A percentile compares a stretch with the other conserved stretches of the same genome.
phyloP scores from a whole-genome alignment of 2,329 filamentous ascomycete species.

The Calonectria hawksworthii region DNA sequence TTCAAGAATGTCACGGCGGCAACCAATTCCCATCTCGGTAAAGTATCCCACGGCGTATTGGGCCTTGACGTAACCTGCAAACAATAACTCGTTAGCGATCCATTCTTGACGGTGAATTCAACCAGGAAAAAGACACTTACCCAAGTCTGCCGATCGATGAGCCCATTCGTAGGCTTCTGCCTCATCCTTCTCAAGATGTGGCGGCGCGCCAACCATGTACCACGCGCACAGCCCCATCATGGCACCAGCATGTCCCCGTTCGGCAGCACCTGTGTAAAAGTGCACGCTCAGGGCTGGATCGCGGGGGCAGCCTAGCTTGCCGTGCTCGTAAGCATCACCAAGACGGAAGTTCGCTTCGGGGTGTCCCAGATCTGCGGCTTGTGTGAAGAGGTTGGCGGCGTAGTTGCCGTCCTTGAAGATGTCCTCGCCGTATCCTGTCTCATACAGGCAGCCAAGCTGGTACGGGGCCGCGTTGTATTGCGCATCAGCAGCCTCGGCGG shows the following conservation, averaged over 20 bases:
- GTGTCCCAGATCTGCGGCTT: slow-evolving; percentile 93
- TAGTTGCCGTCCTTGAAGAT: slow-evolving; percentile 93
- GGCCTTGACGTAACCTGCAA: slow-evolving; percentile 76
- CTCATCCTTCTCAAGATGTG: slow-evolving; percentile 94
- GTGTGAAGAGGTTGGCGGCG: slow-evolving; percentile 93
- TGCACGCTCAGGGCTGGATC: slow-evolving; percentile 96
- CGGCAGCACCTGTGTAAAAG: slow-evolving; percentile 95
- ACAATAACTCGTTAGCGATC: slow-evolving; percentile 28
- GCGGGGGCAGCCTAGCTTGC: slow-evolving; percentile 85
- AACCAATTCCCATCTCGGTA: slow-evolving; percentile 98
- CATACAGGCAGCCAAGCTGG: slow-evolving; percentile 89
- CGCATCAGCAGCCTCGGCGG: slow-evolving; percentile 86
- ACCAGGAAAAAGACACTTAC: slow-evolving; percentile 66
- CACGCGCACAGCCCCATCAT: slow-evolving; percentile 99
- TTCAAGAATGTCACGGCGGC: slow-evolving; percentile 92
- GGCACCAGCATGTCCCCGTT: slow-evolving; percentile 83
- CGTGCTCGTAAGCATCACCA: slow-evolving; percentile 98
- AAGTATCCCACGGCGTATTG: slow-evolving; percentile 97
- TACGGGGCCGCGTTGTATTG: slow-evolving; percentile 96
- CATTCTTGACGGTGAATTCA: background rate
- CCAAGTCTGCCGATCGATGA: slow-evolving; percentile 84
- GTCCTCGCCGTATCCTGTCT: slow-evolving; percentile 94
- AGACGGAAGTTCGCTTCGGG: slow-evolving; percentile 87
- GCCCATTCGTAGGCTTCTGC: slow-evolving; percentile 98
- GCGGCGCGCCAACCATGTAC: slow-evolving; percentile 96